Evolutionary conservation across 768 basidiomycete genomes (phyloP).

Genomic region (Mycena belliarum): DNA sequence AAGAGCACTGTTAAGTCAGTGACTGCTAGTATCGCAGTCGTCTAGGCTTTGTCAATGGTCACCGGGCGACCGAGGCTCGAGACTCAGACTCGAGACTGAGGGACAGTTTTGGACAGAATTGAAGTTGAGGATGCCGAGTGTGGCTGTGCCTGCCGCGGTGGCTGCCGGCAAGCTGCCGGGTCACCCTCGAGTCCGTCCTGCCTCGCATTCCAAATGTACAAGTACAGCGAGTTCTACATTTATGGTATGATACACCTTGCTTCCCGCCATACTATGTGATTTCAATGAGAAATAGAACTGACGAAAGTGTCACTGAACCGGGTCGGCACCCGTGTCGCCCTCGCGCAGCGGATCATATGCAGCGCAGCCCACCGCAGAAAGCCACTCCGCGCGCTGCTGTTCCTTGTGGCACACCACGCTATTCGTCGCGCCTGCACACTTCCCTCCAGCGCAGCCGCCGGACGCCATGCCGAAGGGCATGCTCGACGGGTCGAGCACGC

Average conservation of each 20-base stretch:
- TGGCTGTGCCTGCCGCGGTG: too few species aligned
- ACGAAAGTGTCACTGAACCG: neutral
- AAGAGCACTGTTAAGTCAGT: too few species aligned
- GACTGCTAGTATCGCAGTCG: too few species aligned
- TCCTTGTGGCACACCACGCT: constrained; percentile 41
- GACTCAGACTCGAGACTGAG: too few species aligned
- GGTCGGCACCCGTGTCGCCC: neutral
- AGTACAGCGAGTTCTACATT: neutral
- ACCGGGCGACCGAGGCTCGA: too few species aligned
- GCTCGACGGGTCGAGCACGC: constrained; percentile 38
- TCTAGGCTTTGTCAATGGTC: too few species aligned
- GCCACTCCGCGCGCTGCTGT: constrained; percentile 48
- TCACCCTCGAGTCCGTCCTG: too few species aligned
- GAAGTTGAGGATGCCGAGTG: too few species aligned
- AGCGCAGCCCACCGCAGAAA: constrained; percentile 47
- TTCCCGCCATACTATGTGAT: neutral
- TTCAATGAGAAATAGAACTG: neutral
- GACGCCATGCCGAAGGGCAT: constrained; percentile 27
- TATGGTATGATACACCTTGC: neutral
- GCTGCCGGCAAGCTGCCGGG: too few species aligned
- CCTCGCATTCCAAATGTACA: neutral
- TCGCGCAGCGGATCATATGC: constrained; percentile 37
- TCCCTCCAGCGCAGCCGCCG: constrained; percentile 35
- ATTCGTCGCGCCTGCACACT: constrained; percentile 40
- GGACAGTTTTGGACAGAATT: too few species aligned